phyloP scores from a whole-genome alignment of 2,329 filamentous ascomycete genomes.

The Elsinoe fawcettii region DNA sequence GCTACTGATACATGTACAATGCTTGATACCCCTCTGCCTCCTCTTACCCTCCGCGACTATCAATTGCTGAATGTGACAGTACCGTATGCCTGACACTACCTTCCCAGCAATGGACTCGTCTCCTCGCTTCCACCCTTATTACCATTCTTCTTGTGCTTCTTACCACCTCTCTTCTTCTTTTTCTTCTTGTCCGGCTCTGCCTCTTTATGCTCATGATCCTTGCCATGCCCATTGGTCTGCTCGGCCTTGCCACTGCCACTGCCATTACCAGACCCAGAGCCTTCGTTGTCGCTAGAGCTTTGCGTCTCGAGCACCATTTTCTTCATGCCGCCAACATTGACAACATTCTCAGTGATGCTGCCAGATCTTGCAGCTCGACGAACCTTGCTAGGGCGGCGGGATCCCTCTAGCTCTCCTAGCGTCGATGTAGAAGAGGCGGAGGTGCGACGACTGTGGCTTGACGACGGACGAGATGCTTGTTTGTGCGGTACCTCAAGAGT shows the following conservation, averaged over 20 bases:
- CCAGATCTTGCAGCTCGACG: conserved; percentile 53
- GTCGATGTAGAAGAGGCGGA: conserved; percentile 17
- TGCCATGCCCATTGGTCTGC: conserved; percentile 13
- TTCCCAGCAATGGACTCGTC: conserved; percentile 19
- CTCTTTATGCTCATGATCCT: conserved; percentile 15
- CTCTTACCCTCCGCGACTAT: neutral
- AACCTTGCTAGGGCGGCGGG: conserved; percentile 23
- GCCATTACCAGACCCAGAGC: conserved; percentile 25
- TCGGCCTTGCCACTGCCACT: conserved; percentile 15
- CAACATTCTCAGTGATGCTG: conserved; percentile 70
- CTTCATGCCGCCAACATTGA: conserved; percentile 64
- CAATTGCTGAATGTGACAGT: conserved; percentile 17
- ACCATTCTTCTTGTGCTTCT: conserved; percentile 19
- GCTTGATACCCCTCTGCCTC: neutral
- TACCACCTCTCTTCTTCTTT: conserved; percentile 21
- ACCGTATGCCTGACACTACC: conserved; percentile 17
- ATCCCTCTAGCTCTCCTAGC: conserved; percentile 23
- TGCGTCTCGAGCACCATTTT: conserved; percentile 69
- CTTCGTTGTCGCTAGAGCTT: conserved; percentile 45
- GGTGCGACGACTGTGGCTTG: conserved; percentile 8
- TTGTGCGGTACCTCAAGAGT: conserved; percentile 15
- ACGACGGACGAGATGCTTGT: conserved; percentile 16
- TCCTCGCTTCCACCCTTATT: conserved; percentile 18
- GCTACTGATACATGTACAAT: conserved; percentile 13
- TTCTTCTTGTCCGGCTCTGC: conserved; percentile 18